Percentiles rank a stretch among this genome's conserved stretches.
These are phyloP conservation scores for Metschnikowia proteae DNA, from an alignment of 805 yeast genomes.

Conservation along the genomic window DNA sequence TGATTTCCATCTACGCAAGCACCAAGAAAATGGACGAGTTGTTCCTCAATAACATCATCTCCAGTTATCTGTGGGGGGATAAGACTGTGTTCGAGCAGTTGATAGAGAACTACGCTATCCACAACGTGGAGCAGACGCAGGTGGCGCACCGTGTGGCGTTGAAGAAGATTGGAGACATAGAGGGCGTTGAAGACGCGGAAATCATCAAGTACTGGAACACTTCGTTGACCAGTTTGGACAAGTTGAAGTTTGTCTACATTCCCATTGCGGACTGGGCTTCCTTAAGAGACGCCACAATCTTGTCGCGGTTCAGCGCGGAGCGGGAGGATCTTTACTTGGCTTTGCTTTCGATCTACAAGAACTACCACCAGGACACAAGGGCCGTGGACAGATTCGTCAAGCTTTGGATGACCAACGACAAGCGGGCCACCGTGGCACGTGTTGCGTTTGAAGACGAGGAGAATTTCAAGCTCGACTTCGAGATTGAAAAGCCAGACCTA, in stretches of 20 bases:
- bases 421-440: conserved; percentile 20
- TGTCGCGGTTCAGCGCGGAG: conserved; percentile 38
- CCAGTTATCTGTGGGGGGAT: conserved; percentile 67
- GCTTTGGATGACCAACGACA: conserved; percentile 29
- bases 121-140: conserved; percentile 56
- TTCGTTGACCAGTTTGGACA: conserved; percentile 44
- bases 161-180: conserved; percentile 67
- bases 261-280: conserved; percentile 88
- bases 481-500: conserved; percentile 24
- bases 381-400: conserved; percentile 29
- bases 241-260: conserved; percentile 55
- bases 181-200: conserved; percentile 45
- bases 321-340: conserved; percentile 29
- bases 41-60: conserved; percentile 72
- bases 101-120: conserved; percentile 54
- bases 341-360: conserved; percentile 23
- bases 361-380: conserved; percentile 37
- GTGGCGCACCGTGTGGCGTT: conserved; percentile 70
- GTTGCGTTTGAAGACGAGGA: conserved; percentile 22
- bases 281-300: conserved; percentile 69
- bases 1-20: conserved; percentile 53
- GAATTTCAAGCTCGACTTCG: conserved; percentile 15
- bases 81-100: conserved; percentile 61
- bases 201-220: conserved; percentile 58
- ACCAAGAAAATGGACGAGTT: conserved; percentile 68